Evolutionary conservation across 192 early-diverging fungal species (phyloP).

Genomic region (Phycomyces nitens): DNA sequence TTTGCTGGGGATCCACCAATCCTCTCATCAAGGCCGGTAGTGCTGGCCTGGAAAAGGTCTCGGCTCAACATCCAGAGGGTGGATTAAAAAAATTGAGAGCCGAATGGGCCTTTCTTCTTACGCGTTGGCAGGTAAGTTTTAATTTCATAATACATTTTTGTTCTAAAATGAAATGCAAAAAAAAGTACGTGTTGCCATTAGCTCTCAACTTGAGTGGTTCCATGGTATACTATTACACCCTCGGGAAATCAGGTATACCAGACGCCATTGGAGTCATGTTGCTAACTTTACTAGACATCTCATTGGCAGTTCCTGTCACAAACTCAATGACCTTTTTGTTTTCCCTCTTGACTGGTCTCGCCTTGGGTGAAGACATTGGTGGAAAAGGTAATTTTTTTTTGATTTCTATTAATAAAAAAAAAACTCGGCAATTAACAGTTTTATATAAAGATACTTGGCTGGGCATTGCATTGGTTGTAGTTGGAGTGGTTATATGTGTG

Average conservation of each 20-base stretch:
- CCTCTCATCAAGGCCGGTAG: constrained; percentile 92
- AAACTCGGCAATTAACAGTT: neutral
- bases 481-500: constrained; percentile 69
- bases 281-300: constrained; percentile 58
- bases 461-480: constrained; percentile 65
- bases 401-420: neutral
- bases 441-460: constrained; percentile 50
- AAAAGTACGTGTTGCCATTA: constrained; percentile 79
- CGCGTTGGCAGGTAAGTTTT: constrained; percentile 72
- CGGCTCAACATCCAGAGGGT: constrained; percentile 29
- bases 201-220: constrained; percentile 89
- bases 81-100: constrained; percentile 58
- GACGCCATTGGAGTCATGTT: neutral
- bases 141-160: neutral
- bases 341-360: constrained; percentile 72
- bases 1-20: constrained; percentile 97
- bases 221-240: constrained; percentile 87
- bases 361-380: constrained; percentile 77
- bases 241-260: constrained; percentile 63
- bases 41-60: constrained; percentile 71
- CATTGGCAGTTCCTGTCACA: constrained; percentile 88
- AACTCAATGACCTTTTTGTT: constrained; percentile 89
- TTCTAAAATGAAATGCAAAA: neutral
- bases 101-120: constrained; percentile 74
- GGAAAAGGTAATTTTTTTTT: constrained; percentile 43